Percentiles rank a stretch among this genome's conserved stretches.
Conservation (phyloP, 192 early-diverging fungal genomes). For the Backusella liffmaniae region DNA sequence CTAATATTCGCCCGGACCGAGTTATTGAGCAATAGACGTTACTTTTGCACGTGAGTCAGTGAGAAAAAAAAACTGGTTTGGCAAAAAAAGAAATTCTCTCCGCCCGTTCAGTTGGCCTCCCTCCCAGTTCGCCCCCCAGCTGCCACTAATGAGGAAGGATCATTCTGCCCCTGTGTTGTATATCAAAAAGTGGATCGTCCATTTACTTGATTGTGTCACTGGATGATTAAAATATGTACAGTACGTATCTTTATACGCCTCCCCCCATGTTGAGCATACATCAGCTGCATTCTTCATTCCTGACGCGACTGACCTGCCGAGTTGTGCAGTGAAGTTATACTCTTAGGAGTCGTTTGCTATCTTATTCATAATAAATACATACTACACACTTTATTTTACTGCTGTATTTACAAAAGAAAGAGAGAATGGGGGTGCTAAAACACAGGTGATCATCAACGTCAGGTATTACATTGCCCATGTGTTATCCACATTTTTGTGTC, state of each 20-base stretch:
- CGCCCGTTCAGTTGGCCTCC: not conserved
- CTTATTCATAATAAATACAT: not conserved
- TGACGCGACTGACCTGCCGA: not conserved
- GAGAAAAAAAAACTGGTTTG: not conserved
- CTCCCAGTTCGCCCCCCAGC: not conserved
- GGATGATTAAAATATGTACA: not conserved
- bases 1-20: constrained; percentile 4
- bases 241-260: not conserved
- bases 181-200: not conserved
- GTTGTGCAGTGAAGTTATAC: not conserved
- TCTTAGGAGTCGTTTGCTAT: not conserved
- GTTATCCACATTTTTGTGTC: constrained; percentile 5
- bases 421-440: not conserved
- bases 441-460: not conserved
- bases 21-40: not conserved
- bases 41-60: constrained; percentile 5
- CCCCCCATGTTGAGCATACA: not conserved
- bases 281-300: constrained; percentile 8
- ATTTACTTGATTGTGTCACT: not conserved
- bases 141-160: not conserved
- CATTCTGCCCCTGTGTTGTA: not conserved
- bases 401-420: not conserved
- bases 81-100: not conserved
- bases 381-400: not conserved
- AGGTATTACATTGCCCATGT: not conserved